Percentiles rank a stretch among this genome's conserved stretches.
Evolutionary conservation across 257 asterid genomes (phyloP).

Genomic region (Solanum habrochaites): DNA sequence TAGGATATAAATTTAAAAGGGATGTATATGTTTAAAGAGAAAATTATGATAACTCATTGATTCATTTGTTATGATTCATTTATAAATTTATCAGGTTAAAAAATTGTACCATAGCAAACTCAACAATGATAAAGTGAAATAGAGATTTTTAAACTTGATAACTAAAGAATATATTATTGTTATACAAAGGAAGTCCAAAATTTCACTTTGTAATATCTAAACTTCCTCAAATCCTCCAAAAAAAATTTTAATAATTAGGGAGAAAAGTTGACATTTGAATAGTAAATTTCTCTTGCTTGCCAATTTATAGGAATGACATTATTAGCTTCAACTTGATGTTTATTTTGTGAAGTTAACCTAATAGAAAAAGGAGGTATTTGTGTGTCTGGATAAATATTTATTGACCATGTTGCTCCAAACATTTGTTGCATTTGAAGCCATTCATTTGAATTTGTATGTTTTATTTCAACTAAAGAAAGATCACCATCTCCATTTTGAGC

Average conservation of each 20-base stretch:
- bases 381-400: neutral
- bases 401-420: constrained; percentile 9
- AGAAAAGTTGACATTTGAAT: neutral
- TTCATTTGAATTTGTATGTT: neutral
- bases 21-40: too few species aligned
- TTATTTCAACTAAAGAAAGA: neutral
- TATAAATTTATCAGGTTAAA: too few species aligned
- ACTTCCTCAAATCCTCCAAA: neutral
- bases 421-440: constrained; percentile 9
- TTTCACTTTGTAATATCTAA: neutral
- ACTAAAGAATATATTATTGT: neutral
- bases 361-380: neutral
- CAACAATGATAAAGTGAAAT: too few species aligned
- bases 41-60: neutral
- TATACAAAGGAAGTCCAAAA: neutral
- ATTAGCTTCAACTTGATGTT: neutral
- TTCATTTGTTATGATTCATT: too few species aligned
- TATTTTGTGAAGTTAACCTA: neutral
- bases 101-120: too few species aligned
- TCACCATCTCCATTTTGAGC: constrained; percentile 11
- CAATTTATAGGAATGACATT: neutral
- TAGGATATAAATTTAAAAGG: neutral
- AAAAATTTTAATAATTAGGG: neutral
- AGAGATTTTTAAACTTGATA: too few species aligned
- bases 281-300: neutral